phyloP scores from a whole-genome alignment of 495 filamentous ascomycete genomes.

The Platismatia glauca region DNA sequence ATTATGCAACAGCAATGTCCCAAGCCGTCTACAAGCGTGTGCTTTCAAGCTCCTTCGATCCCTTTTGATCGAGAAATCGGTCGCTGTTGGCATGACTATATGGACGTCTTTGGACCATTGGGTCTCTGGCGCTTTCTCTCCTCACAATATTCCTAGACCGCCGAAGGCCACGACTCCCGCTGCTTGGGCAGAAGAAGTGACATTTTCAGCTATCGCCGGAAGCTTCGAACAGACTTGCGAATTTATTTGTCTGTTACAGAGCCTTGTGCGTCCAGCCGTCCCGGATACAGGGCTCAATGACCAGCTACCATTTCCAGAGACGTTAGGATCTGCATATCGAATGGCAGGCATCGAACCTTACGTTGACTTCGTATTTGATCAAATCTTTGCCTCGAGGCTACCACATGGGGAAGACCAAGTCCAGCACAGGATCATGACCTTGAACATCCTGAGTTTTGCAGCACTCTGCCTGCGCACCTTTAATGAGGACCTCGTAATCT shows the following conservation, averaged over 20 bases:
- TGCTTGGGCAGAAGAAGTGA: conserved; percentile 43
- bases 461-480: conserved; percentile 66
- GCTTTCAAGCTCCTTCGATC: conserved; percentile 61
- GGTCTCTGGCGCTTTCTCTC: conserved; percentile 47
- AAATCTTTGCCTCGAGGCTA: conserved; percentile 56
- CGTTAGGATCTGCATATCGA: conserved; percentile 67
- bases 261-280: conserved; percentile 54
- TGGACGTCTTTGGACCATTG: conserved; percentile 68
- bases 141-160: conserved; percentile 30
- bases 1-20: conserved; percentile 58
- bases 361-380: conserved; percentile 76
- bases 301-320: conserved; percentile 77
- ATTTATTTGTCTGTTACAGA: conserved; percentile 64
- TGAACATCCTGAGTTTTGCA: conserved; percentile 72
- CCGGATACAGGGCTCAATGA: conserved; percentile 55
- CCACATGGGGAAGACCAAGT: conserved; percentile 49
- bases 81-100: conserved; percentile 49
- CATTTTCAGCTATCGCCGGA: conserved; percentile 51
- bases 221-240: conserved; percentile 75
- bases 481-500: conserved; percentile 81
- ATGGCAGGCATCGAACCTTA: conserved; percentile 86
- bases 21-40: conserved; percentile 65
- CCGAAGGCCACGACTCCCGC: conserved; percentile 33
- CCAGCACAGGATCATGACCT: conserved; percentile 61
- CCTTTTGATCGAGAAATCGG: conserved; percentile 56